Evolutionary conservation across 2,329 filamentous ascomycete species (phyloP).

Genomic region (Paraphoma chrysanthemicola): DNA sequence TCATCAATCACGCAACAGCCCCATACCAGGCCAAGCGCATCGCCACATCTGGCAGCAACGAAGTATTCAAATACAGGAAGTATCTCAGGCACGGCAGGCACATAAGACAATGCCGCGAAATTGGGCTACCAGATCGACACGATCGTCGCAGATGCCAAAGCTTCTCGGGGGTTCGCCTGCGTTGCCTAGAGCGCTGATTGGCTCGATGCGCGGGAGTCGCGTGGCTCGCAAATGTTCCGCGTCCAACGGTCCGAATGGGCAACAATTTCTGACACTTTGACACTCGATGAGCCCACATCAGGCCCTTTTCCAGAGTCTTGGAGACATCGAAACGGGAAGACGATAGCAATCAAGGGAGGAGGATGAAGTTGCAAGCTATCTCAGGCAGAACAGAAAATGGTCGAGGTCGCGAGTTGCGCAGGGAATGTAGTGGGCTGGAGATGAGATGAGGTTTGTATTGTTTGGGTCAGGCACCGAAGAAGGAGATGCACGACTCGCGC

Average conservation of each 20-base stretch:
- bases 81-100: background rate
- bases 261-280: background rate
- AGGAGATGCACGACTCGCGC: background rate
- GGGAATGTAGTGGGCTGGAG: background rate
- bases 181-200: background rate
- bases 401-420: background rate
- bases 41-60: background rate
- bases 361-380: background rate
- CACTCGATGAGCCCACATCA: background rate
- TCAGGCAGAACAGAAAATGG: too few relatives aligned
- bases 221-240: background rate
- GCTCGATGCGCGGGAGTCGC: background rate
- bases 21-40: background rate
- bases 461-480: background rate
- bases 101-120: background rate
- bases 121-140: conserved; percentile 9
- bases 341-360: background rate
- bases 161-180: conserved; percentile 5
- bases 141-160: conserved; percentile 9
- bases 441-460: background rate
- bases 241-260: background rate
- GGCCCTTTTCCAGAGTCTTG: background rate
- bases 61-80: background rate
- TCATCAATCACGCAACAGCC: background rate
- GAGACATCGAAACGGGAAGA: background rate